phyloP scores from a whole-genome alignment of 2,329 filamentous ascomycete genomes.

The Hymenoscyphus fructigenus region DNA sequence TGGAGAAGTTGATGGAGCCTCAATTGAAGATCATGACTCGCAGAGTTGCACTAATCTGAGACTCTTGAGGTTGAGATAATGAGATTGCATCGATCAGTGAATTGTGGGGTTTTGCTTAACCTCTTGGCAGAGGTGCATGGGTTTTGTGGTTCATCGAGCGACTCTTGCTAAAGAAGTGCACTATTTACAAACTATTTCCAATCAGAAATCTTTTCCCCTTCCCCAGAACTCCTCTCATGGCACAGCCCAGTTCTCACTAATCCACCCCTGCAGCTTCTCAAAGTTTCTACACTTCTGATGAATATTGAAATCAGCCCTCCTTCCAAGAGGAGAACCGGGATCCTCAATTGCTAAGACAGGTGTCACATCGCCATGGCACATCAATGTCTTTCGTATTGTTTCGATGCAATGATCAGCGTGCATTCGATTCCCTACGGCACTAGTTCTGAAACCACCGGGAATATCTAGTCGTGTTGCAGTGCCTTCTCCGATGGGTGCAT shows the following conservation, averaged over 20 bases:
- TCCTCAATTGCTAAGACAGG: slow-evolving; percentile 1
- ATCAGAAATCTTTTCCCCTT: not conserved
- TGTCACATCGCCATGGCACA: slow-evolving; percentile 10
- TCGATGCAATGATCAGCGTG: slow-evolving; percentile 9
- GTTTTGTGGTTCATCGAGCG: not conserved
- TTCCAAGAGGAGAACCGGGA: not conserved
- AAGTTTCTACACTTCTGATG: slow-evolving; percentile 6
- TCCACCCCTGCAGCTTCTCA: not conserved
- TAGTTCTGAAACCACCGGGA: not conserved
- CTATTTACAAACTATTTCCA: not conserved
- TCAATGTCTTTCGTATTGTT: not conserved
- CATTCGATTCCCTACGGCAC: slow-evolving; percentile 4
- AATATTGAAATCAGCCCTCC: slow-evolving; percentile 1
- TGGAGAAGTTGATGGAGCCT: no score
- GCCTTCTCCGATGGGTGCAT: slow-evolving; percentile 1
- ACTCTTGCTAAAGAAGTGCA: not conserved
- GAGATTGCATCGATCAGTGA: no score
- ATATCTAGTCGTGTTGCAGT: not conserved
- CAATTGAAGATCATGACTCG: no score
- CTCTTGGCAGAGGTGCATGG: not conserved
- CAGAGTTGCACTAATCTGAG: no score
- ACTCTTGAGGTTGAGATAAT: no score
- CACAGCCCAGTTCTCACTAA: not conserved
- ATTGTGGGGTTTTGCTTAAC: not conserved
- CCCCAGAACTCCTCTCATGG: not conserved